Conservation (phyloP, 768 basidiomycete genomes). For the Suillus paluster region DNA sequence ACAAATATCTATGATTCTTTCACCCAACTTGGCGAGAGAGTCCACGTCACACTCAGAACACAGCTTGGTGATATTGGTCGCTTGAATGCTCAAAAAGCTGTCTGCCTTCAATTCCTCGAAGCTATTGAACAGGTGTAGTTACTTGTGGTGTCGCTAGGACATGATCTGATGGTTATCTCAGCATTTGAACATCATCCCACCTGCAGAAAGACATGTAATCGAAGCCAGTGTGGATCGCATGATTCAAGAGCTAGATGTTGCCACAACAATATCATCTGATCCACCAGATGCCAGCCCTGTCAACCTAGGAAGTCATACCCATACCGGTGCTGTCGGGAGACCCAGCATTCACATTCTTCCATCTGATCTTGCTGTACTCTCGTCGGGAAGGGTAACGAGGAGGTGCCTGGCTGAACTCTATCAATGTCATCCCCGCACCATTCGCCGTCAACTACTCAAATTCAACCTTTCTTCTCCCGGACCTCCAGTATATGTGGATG, state of each 20-base stretch:
- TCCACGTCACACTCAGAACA: constrained; percentile 5
- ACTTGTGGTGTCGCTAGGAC: neutral
- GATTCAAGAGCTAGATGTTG: neutral
- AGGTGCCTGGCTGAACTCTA: neutral
- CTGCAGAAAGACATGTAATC: neutral
- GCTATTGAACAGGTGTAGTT: constrained; percentile 1
- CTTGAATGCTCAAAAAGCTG: neutral
- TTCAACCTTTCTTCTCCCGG: neutral
- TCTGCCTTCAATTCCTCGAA: constrained; percentile 2
- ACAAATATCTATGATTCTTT: neutral
- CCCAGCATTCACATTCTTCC: neutral
- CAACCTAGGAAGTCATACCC: neutral
- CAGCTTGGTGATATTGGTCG: constrained; percentile 1
- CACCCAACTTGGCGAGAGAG: constrained; percentile 1
- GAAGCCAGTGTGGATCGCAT: neutral
- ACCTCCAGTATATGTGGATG: neutral
- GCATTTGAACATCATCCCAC: neutral
- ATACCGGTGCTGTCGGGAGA: neutral
- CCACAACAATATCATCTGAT: neutral
- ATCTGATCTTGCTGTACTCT: neutral
- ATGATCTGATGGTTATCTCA: neutral
- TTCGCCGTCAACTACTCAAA: neutral
- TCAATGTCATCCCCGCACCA: neutral
- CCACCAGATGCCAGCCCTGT: neutral
- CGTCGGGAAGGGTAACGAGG: neutral